Evolutionary conservation across 2,329 filamentous ascomycete genomes (phyloP).

Genomic region (Aspergillus sp.): DNA sequence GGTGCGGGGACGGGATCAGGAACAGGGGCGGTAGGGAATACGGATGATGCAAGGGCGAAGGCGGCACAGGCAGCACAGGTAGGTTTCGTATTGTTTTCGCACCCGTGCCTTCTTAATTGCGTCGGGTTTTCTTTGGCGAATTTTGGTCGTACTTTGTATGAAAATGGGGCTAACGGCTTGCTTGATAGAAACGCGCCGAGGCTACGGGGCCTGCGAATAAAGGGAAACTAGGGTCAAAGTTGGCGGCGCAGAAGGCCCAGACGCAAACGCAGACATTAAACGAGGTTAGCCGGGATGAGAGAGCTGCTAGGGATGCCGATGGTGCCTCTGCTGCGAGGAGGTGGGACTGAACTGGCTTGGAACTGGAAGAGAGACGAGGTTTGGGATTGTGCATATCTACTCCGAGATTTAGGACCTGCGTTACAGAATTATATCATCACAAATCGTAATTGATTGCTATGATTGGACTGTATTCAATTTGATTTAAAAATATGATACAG

Average conservation of each 20-base stretch:
- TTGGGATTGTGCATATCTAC: neutral
- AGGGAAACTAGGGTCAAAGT: conserved; percentile 68
- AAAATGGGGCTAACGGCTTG: neutral
- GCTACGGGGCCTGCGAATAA: conserved; percentile 47
- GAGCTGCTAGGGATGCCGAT: conserved; percentile 67
- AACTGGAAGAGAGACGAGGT: neutral
- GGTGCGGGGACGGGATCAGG: conserved; percentile 5
- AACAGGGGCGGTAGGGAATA: neutral
- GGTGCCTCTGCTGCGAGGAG: conserved; percentile 56
- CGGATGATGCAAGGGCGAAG: conserved; percentile 64
- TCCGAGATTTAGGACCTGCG: neutral
- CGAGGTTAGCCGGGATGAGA: conserved; percentile 66
- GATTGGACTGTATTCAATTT: neutral
- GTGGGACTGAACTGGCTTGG: conserved; percentile 52
- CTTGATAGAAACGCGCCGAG: conserved; percentile 65
- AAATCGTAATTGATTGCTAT: neutral
- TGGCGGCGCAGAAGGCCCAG: conserved; percentile 74
- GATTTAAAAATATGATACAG: conserved; percentile 15
- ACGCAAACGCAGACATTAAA: conserved; percentile 68
- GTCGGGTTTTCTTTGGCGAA: neutral
- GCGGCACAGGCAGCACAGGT: conserved; percentile 87
- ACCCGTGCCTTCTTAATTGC: neutral
- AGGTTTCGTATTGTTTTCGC: conserved; percentile 31
- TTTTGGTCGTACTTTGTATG: neutral
- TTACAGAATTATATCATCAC: neutral